A percentile compares a stretch with the other conserved stretches of the same genome.
phyloP scores from a whole-genome alignment of 2,329 filamentous ascomycete genomes.

The Grosmannia huntii region DNA sequence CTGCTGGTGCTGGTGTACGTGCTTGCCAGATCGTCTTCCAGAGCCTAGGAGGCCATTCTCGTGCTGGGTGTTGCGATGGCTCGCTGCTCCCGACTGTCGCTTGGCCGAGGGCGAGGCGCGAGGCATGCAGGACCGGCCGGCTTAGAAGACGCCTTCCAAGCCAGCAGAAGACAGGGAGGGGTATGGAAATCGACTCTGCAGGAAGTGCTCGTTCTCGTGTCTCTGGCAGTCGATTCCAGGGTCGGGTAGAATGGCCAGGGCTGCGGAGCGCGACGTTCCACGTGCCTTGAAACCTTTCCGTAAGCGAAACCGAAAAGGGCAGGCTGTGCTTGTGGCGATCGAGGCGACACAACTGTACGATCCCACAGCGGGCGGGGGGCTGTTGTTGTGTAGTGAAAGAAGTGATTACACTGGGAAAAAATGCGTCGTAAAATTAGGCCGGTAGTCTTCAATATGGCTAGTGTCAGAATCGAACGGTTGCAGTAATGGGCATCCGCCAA shows the following conservation, averaged over 20 bases:
- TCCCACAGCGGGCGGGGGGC: neutral
- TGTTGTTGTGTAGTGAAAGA: neutral
- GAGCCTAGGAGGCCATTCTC: conserved; percentile 79
- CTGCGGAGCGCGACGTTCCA: neutral
- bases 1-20: conserved; percentile 16
- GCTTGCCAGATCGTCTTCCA: conserved; percentile 44
- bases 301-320: neutral
- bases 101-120: conserved; percentile 44
- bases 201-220: neutral
- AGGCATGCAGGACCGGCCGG: conserved; percentile 42
- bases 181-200: no score
- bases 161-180: conserved; percentile 18
- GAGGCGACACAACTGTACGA: neutral
- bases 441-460: neutral
- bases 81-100: conserved; percentile 48
- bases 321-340: neutral
- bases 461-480: neutral
- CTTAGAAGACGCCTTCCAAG: conserved; percentile 31
- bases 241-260: neutral
- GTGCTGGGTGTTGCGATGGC: conserved; percentile 61
- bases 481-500: neutral
- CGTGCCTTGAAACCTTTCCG: neutral
- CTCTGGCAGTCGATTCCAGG: neutral
- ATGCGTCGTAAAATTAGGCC: neutral
- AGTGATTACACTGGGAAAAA: neutral